A percentile compares a stretch with the other conserved stretches of the same genome.
Evolutionary conservation across 306 rosid genomes (phyloP).

Genomic region (Vachellia pachyceras): DNA sequence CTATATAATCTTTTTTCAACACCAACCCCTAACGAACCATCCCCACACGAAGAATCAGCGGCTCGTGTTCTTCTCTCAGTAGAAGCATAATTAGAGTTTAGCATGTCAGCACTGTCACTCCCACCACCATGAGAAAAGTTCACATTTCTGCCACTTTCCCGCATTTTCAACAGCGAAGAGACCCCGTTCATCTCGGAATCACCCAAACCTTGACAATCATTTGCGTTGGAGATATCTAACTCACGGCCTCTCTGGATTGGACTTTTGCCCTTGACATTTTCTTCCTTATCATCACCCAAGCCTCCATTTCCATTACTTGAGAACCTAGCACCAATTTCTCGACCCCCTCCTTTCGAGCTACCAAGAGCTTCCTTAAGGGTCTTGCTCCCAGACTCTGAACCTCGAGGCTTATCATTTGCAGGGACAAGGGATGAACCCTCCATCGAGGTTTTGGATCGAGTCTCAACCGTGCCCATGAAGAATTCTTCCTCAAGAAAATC

Average conservation of each 20-base stretch:
- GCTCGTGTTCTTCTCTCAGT: conserved; percentile 22
- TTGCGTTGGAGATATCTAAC: conserved; percentile 21
- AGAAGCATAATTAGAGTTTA: conserved; percentile 25
- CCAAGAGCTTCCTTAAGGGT: conserved; percentile 33
- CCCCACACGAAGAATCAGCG: conserved; percentile 14
- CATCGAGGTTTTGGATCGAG: conserved; percentile 44
- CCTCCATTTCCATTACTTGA: conserved; percentile 39
- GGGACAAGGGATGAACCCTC: conserved; percentile 40
- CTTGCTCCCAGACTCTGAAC: conserved; percentile 41
- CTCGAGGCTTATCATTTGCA: conserved; percentile 38
- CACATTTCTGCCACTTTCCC: conserved; percentile 22
- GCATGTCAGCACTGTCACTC: conserved; percentile 36
- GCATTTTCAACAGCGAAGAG: conserved; percentile 50
- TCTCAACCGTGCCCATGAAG: conserved; percentile 64
- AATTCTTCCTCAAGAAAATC: conserved; percentile 41
- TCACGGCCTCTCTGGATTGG: conserved; percentile 23
- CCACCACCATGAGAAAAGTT: conserved; percentile 25
- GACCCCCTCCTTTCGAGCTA: conserved; percentile 21
- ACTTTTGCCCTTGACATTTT: conserved; percentile 44
- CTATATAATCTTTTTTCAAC: conserved; percentile 11
- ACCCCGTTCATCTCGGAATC: conserved; percentile 55
- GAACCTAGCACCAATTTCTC: conserved; percentile 42
- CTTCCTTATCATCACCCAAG: conserved; percentile 36
- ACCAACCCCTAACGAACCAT: not conserved
- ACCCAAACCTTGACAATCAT: conserved; percentile 40